Evolutionary conservation across 225 moss, liverwort and hornwort genomes (phyloP).

Genomic region (Pleurozium schreberi): DNA sequence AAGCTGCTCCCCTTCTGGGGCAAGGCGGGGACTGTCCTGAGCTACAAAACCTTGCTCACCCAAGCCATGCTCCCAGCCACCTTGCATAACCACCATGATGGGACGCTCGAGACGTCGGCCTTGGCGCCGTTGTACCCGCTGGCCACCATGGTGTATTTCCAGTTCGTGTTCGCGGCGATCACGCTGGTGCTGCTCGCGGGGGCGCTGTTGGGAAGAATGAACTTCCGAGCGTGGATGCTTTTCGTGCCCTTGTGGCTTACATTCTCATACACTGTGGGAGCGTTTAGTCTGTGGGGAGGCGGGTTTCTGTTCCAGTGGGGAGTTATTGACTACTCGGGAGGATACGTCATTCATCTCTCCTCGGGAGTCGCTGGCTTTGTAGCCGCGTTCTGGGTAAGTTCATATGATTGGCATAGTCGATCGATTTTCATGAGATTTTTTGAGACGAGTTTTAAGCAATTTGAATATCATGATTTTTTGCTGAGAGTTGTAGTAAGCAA

Average conservation of each 20-base stretch:
- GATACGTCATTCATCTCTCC: slow-evolving; percentile 40
- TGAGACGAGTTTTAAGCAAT: too few relatives aligned
- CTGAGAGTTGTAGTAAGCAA: background rate
- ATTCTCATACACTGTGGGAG: slow-evolving; percentile 32
- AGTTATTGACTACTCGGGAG: slow-evolving; percentile 42
- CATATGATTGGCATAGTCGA: background rate
- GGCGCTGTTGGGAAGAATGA: slow-evolving; percentile 27
- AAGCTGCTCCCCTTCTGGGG: slow-evolving; percentile 36
- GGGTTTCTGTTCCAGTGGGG: slow-evolving; percentile 41
- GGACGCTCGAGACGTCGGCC: background rate
- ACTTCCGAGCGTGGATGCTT: slow-evolving; percentile 37
- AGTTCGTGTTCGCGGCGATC: slow-evolving; percentile 48
- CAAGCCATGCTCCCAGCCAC: slow-evolving; percentile 25
- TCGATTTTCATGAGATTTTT: background rate
- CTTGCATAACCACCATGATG: background rate
- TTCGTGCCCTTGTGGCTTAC: slow-evolving; percentile 47
- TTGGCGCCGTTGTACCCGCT: slow-evolving; percentile 8
- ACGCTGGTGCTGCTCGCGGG: slow-evolving; percentile 34
- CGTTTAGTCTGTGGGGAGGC: slow-evolving; percentile 38
- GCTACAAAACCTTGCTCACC: slow-evolving; percentile 5
- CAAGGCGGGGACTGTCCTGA: slow-evolving; percentile 20
- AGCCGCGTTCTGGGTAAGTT: slow-evolving; percentile 23
- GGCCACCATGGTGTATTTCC: slow-evolving; percentile 52
- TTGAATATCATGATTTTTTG: background rate
- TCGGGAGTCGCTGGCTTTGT: slow-evolving; percentile 27